Base-by-base conservation (phyloP, 208 protist species). In the Ichthyophonus hoferi region DNA sequence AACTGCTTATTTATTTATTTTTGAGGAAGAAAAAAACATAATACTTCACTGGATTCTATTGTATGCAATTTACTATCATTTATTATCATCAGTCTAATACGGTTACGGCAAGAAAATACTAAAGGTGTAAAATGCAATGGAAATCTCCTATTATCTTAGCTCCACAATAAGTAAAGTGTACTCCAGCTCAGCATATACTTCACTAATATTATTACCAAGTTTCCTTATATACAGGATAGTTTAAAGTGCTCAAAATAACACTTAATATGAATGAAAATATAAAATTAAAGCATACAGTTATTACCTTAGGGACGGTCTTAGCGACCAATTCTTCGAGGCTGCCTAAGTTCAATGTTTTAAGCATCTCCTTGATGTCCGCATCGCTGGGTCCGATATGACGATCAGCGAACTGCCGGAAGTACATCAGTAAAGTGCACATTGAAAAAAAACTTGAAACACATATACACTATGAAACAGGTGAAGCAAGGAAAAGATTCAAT, bases 251-350 rank as follows among this genome's bases (percentile, higher is more conserved):
- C 43, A 67, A 67, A 67, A 67, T 31, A 67, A 67, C 24, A 67
- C 24, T 24, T 24, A 3, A 67, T 67, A 67, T 67, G 24, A 67
- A 67, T 67, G 43, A 67, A 24, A 3, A 67, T 24, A 67, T 67
- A 67, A 31, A 3, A 67, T 24, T 24, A 67, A 3, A 67, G 43
- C 3, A 67, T 31, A 67, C 24, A 67, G 43, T 67, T 67, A 31
- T 67, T 81, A 81, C 40, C 40, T 41, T 42, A 2, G 87, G 87
- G 31, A 89, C 67, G 35, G 87, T 89, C 38, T 89, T 89, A 17
- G 37, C n/a, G 24, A 85, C 42, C 2, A 89, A 24, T 39, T 83
- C 79, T 2, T 85, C 67, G 3, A 89, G 24, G 31, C 31, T 42
- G 17, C 14, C 17, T 2, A 89, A 1, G 0, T 58, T 58, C 7